These are phyloP conservation scores for Umbelopsis sp. DNA, from an alignment of 192 early-diverging fungal genomes.

Conservation along the genomic window DNA sequence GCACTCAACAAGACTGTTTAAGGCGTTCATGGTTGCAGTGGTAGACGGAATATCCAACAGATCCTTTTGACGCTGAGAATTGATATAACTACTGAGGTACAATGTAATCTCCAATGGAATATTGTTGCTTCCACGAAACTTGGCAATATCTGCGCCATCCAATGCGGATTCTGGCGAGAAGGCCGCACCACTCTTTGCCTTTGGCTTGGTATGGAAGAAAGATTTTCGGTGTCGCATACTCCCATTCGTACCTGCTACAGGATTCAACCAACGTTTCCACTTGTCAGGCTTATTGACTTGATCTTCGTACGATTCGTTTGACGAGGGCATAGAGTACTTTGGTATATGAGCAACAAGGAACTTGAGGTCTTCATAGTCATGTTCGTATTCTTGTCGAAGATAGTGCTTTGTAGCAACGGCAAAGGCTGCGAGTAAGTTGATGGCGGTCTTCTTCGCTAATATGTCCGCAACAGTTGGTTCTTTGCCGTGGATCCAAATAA, in stretches of 20 bases:
- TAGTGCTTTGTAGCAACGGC: conserved; percentile 82
- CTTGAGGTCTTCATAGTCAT: conserved; percentile 70
- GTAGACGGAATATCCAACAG: conserved; percentile 45
- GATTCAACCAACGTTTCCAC: conserved; percentile 1
- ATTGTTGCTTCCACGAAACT: conserved; percentile 28
- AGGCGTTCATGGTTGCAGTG: conserved; percentile 48
- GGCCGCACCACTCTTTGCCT: neutral
- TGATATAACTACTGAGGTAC: conserved; percentile 61
- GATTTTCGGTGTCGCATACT: neutral
- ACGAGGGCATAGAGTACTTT: conserved; percentile 51
- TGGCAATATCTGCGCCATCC: neutral
- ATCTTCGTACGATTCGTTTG: conserved; percentile 32
- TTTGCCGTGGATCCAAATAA: conserved; percentile 70
- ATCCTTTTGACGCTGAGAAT: conserved; percentile 32
- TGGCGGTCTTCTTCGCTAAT: conserved; percentile 66
- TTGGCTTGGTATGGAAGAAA: neutral
- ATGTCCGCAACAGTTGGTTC: conserved; percentile 56
- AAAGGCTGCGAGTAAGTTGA: conserved; percentile 81
- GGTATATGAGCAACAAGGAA: conserved; percentile 64
- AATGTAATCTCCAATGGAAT: conserved; percentile 65
- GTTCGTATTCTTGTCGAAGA: conserved; percentile 73
- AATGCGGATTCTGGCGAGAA: neutral
- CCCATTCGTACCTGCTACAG: neutral
- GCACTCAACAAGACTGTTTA: conserved; percentile 57
- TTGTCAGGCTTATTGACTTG: conserved; percentile 1